phyloP scores from a whole-genome alignment of 768 basidiomycete species.

The Cystofilobasidium capitatum region DNA sequence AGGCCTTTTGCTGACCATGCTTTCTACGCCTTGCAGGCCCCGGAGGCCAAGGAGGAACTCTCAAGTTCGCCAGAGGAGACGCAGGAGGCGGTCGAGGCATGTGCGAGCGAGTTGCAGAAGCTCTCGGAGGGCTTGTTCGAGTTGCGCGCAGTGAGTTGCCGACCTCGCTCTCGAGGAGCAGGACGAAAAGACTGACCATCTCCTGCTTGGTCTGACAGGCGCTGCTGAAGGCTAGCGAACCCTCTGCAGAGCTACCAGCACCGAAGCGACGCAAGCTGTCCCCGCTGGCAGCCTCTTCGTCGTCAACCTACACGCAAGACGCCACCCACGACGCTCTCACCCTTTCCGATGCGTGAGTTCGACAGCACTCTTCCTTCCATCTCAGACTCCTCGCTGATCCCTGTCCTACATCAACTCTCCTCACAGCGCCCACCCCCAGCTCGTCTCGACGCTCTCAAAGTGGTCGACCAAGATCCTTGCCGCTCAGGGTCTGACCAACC shows the following conservation, averaged over 20 bases:
- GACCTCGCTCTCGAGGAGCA: too few species aligned
- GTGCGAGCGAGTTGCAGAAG: conserved; percentile 12
- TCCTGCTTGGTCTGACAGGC: not conserved
- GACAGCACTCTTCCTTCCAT: not conserved
- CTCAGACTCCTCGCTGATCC: not conserved
- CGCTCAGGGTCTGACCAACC: conserved; percentile 62
- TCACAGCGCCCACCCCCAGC: conserved; percentile 13
- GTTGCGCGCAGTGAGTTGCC: conserved; percentile 17
- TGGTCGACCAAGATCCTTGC: conserved; percentile 96
- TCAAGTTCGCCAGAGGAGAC: not conserved
- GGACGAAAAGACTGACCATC: too few species aligned
- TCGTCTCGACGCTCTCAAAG: conserved; percentile 62
- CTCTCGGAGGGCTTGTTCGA: conserved; percentile 26
- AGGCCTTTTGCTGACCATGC: not conserved
- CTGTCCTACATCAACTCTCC: too few species aligned
- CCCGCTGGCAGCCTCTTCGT: not conserved
- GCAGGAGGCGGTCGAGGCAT: conserved; percentile 6
- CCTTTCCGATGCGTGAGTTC: conserved; percentile 21
- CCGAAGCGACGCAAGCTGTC: conserved; percentile 24
- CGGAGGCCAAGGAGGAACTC: conserved; percentile 14
- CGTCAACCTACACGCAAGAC: conserved; percentile 13
- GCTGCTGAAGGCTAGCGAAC: conserved; percentile 8
- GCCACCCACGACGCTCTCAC: conserved; percentile 18
- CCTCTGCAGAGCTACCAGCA: conserved; percentile 8
- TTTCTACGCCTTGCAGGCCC: not conserved